Percentiles rank a stretch among this genome's conserved stretches.
Conservation (phyloP, 176 grass and related monocot species). For the Poa annua region DNA sequence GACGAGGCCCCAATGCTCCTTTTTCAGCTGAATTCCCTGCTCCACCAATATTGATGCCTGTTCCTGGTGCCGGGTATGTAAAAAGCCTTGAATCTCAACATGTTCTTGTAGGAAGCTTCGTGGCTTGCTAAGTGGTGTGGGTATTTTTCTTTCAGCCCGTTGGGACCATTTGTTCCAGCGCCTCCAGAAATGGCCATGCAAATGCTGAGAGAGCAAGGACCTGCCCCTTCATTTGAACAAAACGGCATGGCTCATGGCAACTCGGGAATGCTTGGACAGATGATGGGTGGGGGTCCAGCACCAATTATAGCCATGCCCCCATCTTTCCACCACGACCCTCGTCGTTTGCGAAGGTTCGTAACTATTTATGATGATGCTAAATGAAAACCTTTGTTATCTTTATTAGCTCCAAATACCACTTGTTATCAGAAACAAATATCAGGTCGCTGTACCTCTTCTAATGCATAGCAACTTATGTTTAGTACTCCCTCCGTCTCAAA, state of each 20-base stretch:
- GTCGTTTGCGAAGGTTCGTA: conserved; percentile 80
- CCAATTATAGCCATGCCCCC: conserved; percentile 85
- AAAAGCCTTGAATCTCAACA: conserved; percentile 30
- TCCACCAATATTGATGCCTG: conserved; percentile 93
- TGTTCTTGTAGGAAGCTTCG: conserved; percentile 13
- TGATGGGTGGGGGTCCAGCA: conserved; percentile 63
- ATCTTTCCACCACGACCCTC: conserved; percentile 85
- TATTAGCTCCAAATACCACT: conserved; percentile 1
- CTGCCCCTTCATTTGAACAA: conserved; percentile 57
- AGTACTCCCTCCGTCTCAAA: too few relatives aligned
- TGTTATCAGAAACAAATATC: neutral
- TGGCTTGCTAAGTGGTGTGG: conserved; percentile 28
- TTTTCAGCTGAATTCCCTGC: conserved; percentile 82
- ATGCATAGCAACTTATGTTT: conserved; percentile 7
- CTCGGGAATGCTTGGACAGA: conserved; percentile 59
- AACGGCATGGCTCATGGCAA: conserved; percentile 59
- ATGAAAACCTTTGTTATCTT: neutral
- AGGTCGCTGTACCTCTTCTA: neutral
- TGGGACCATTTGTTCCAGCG: conserved; percentile 98
- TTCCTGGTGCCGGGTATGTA: conserved; percentile 92
- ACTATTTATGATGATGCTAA: neutral
- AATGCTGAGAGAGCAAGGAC: conserved; percentile 94
- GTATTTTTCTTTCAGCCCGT: conserved; percentile 63
- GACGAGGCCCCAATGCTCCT: conserved; percentile 67
- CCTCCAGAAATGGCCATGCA: conserved; percentile 98